phyloP scores from a whole-genome alignment of 192 early-diverging fungal genomes.

The Funneliformis mosseae region DNA sequence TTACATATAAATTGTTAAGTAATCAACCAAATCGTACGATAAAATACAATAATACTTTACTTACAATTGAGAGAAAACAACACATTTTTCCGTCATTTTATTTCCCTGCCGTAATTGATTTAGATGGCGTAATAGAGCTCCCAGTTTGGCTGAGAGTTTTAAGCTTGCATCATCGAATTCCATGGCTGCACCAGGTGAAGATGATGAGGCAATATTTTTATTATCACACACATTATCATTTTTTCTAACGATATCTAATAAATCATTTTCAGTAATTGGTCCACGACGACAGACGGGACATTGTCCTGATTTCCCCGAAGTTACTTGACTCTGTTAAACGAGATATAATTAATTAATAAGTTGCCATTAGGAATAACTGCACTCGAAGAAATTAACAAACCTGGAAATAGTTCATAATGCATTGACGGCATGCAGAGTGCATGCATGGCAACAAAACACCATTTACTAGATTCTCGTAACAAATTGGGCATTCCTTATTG shows the following conservation, averaged over 20 bases:
- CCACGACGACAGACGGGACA: constrained; percentile 58
- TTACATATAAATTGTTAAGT: background rate
- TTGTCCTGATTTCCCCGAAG: constrained; percentile 50
- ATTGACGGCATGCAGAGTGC: constrained; percentile 56
- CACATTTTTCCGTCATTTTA: constrained; percentile 61
- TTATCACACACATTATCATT: background rate
- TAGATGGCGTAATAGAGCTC: constrained; percentile 51
- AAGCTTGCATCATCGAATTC: constrained; percentile 9
- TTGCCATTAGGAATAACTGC: background rate
- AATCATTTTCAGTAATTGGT: constrained; percentile 46
- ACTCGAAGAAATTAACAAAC: constrained; percentile 30
- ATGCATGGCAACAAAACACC: constrained; percentile 59
- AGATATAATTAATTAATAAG: background rate
- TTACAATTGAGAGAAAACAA: constrained; percentile 92
- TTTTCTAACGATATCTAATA: constrained; percentile 44
- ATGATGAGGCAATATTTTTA: background rate
- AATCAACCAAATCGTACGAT: background rate
- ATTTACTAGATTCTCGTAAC: constrained; percentile 53
- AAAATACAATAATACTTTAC: background rate
- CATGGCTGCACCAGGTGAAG: background rate
- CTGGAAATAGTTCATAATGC: constrained; percentile 56
- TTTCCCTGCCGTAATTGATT: constrained; percentile 29
- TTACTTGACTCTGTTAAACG: constrained; percentile 43
- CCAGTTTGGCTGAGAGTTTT: constrained; percentile 50
- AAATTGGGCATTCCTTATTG: constrained; percentile 53